These are phyloP conservation scores for Phellopilus nigrolimitatus DNA, from an alignment of 1,284 basidiomycete genomes.

Conservation along the genomic window DNA sequence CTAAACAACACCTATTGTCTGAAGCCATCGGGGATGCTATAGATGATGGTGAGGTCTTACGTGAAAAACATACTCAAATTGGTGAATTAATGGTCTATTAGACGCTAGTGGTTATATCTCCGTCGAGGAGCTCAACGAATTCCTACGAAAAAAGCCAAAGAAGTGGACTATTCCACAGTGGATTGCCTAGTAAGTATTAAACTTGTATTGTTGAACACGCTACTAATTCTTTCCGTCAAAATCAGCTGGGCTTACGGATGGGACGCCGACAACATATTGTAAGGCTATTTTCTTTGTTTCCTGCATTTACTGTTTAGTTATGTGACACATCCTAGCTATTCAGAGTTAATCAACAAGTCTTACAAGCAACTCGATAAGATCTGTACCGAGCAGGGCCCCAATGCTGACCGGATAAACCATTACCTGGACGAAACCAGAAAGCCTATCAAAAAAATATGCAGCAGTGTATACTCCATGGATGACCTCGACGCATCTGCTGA, in stretches of 20 bases:
- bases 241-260: constrained; percentile 26
- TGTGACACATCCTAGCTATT: constrained; percentile 3
- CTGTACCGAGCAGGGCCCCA: not conserved
- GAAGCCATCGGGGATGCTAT: constrained; percentile 25
- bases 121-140: constrained; percentile 23
- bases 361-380: constrained; percentile 1
- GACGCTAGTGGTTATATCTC: constrained; percentile 25
- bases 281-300: not conserved
- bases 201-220: not conserved
- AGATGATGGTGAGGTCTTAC: constrained; percentile 19
- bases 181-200: constrained; percentile 21
- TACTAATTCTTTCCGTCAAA: not conserved
- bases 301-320: not conserved
- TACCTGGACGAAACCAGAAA: constrained; percentile 11
- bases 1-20: not conserved
- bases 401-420: not conserved
- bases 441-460: not conserved
- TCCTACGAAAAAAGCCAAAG: constrained; percentile 21
- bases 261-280: constrained; percentile 22
- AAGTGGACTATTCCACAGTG: constrained; percentile 22
- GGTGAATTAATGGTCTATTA: not conserved
- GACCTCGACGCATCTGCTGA: constrained; percentile 15
- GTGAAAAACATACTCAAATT: not conserved
- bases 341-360: constrained; percentile 1
- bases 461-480: constrained; percentile 15